phyloP scores from a whole-genome alignment of 148 eudicot genomes.

The Amaranthus palmeri region DNA sequence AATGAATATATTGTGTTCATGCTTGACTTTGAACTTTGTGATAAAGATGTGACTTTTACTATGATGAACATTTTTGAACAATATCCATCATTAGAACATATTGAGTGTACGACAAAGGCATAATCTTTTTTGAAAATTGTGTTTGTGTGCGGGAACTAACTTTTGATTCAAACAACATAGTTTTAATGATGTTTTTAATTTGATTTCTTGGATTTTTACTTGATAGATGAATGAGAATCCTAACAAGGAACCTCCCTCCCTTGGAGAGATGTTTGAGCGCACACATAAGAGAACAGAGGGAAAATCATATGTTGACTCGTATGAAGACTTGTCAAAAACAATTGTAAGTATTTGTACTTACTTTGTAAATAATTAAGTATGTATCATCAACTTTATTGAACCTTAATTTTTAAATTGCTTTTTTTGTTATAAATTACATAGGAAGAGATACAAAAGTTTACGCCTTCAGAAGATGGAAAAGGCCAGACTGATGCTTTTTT shows the following conservation, averaged over 20 bases:
- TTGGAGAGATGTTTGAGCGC: conserved; percentile 7
- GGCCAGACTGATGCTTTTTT: not conserved
- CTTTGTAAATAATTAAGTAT: not conserved
- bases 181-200: too few species aligned
- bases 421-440: not conserved
- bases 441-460: not conserved
- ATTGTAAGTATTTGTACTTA: too few species aligned
- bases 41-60: too few species aligned
- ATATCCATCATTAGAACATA: too few species aligned
- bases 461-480: not conserved
- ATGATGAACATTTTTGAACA: too few species aligned
- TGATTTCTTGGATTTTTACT: not conserved
- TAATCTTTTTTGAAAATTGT: too few species aligned
- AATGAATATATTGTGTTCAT: too few species aligned
- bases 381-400: not conserved
- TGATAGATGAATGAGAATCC: conserved; percentile 7
- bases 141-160: too few species aligned
- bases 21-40: too few species aligned
- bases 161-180: too few species aligned
- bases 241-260: conserved; percentile 8
- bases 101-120: too few species aligned
- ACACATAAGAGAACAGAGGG: conserved; percentile 11
- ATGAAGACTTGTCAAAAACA: too few species aligned
- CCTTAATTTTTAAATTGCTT: not conserved
- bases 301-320: not conserved